Conservation (phyloP, 306 rosid species). For the Lathyrus oleraceus region DNA sequence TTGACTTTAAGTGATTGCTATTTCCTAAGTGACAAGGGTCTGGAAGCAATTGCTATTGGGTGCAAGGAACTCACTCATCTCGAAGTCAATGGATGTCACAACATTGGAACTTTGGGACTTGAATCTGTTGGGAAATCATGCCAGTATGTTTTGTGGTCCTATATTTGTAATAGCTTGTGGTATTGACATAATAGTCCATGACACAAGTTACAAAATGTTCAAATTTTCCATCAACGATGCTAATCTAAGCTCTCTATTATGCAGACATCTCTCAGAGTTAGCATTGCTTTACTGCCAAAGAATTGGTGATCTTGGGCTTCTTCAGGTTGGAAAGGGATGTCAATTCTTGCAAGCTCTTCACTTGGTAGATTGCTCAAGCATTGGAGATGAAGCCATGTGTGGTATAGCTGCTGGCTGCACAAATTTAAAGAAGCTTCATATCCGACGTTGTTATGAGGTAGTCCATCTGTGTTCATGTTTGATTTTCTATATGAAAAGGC, state of each 20-base stretch:
- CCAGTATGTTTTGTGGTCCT: slow-evolving; percentile 58
- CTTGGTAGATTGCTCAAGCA: slow-evolving; percentile 90
- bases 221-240: slow-evolving; percentile 17
- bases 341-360: slow-evolving; percentile 84
- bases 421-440: slow-evolving; percentile 85
- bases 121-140: slow-evolving; percentile 86
- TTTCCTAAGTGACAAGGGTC: slow-evolving; percentile 80
- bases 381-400: slow-evolving; percentile 88
- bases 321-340: slow-evolving; percentile 81
- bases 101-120: slow-evolving; percentile 77
- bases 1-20: slow-evolving; percentile 86
- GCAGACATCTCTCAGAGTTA: slow-evolving; percentile 76
- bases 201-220: slow-evolving; percentile 13
- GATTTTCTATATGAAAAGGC: not conserved
- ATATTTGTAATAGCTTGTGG: slow-evolving; percentile 7
- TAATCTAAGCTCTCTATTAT: slow-evolving; percentile 37
- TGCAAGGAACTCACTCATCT: slow-evolving; percentile 91
- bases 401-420: slow-evolving; percentile 82
- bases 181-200: slow-evolving; percentile 18
- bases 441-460: slow-evolving; percentile 95
- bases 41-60: slow-evolving; percentile 91
- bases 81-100: slow-evolving; percentile 96
- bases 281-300: slow-evolving; percentile 84
- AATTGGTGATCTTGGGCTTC: slow-evolving; percentile 72
- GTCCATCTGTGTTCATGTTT: slow-evolving; percentile 9